These are phyloP conservation scores for Calendula officinalis DNA, from an alignment of 129 eudicot species.

Conservation along the genomic window DNA sequence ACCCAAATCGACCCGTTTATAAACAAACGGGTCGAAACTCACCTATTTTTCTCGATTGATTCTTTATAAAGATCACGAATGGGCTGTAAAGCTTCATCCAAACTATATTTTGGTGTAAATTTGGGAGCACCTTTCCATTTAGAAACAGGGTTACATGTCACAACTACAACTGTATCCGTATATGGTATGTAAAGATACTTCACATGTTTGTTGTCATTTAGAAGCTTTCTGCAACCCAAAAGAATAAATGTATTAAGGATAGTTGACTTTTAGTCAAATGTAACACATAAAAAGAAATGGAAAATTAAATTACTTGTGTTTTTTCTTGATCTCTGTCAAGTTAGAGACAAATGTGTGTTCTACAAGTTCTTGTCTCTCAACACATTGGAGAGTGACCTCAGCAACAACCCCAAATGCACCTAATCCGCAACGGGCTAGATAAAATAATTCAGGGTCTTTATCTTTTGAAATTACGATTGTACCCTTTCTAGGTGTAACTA, in stretches of 20 bases:
- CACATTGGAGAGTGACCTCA: constrained; percentile 98
- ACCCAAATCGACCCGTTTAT: not conserved
- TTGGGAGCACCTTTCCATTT: constrained; percentile 83
- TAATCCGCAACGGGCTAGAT: constrained; percentile 88
- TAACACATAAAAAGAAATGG: not conserved
- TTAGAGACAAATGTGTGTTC: constrained; percentile 89
- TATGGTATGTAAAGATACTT: constrained; percentile 91
- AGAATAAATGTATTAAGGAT: constrained; percentile 9
- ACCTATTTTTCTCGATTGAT: constrained; percentile 68
- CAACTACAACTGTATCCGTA: constrained; percentile 93
- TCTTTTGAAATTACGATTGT: constrained; percentile 87
- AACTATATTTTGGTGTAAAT: constrained; percentile 67
- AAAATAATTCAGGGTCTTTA: constrained; percentile 85
- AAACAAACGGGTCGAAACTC: constrained; percentile 1
- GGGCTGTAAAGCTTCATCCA: constrained; percentile 85
- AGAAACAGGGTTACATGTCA: constrained; percentile 83
- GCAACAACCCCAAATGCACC: constrained; percentile 98
- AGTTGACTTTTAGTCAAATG: not conserved
- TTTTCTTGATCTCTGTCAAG: constrained; percentile 79
- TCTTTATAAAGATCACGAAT: constrained; percentile 70
- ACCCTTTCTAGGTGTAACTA: constrained; percentile 93
- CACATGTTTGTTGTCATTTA: constrained; percentile 92
- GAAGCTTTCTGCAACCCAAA: constrained; percentile 61
- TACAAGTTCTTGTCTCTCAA: constrained; percentile 93
- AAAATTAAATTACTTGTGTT: constrained; percentile 63